Base-by-base conservation (phyloP, 2,329 filamentous ascomycete genomes). In the Sphaerulina populicola region DNA sequence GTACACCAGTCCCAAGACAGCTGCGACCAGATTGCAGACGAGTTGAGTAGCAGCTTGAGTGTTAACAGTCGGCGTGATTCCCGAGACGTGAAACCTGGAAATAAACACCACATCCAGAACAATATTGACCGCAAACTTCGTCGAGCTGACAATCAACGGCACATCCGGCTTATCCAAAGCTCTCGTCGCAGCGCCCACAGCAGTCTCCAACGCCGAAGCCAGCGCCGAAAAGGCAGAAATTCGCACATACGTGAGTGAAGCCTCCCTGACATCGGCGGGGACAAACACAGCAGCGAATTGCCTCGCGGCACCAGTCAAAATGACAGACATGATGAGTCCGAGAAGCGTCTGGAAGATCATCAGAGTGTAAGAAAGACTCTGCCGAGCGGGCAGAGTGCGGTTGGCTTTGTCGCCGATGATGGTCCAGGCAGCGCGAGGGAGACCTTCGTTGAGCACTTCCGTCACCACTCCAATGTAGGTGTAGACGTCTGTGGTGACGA, bases 361-460 rank as follows among this genome's bases (percentile, higher is more conserved):
- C 41, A 78, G 70, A 0, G 83, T 86, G 54, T 85, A 75, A 0
- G 82, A 74, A 1, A 87, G 73, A 3, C 73, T 68, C 1, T 86
- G 67, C 0, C 83, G 74, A 11, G 77, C 71, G 0, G 67, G 52
- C 0, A 76, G 63, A 0, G 71, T 69, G 1, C 81, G 74, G 0
- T 76, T 79, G 0, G 77, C 67, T 27, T 74, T 75, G 65, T 88
- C 81, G 6, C 81, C 83, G 51, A 88, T 86, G 51, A 85, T 75
- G 5, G 82, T 72, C 78, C 81, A 88, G 0, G 82, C 75, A 0
- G 82, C 80, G 18, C 83, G 74, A 0, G 83, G 83, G 0, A 88
- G 76, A 0, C 84, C 83, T 63, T 88, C 84, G 57, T 88, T 88
- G 12, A 88, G 66, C 0, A 86, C 82, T 62, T 88, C 81, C 1